Percentiles rank a stretch among this genome's conserved stretches.
Evolutionary conservation across 495 filamentous ascomycete species (phyloP).

Genomic region (Acidiella bohemica): DNA sequence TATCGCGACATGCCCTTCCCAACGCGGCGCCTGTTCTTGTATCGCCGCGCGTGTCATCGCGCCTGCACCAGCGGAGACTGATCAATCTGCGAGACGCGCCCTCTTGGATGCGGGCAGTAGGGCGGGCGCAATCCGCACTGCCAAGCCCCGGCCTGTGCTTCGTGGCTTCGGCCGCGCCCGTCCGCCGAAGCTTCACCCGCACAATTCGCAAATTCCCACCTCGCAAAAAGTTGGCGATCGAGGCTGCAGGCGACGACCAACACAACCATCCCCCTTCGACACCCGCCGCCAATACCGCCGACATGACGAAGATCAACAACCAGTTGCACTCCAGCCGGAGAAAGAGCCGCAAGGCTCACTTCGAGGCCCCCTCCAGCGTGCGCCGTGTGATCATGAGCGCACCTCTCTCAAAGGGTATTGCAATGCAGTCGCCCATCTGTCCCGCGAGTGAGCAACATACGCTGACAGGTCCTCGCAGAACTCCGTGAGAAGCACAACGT

Average conservation of each 20-base stretch:
- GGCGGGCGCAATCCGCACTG: no score
- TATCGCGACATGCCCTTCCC: constrained; percentile 17
- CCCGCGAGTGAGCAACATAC: neutral
- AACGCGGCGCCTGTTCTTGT: no score
- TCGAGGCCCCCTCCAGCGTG: constrained; percentile 76
- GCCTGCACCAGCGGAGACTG: no score
- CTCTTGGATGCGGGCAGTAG: no score
- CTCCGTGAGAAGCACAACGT: constrained; percentile 92
- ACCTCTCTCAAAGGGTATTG: constrained; percentile 57
- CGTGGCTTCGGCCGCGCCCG: no score
- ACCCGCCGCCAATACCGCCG: constrained; percentile 10
- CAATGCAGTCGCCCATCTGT: no score
- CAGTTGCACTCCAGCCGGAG: constrained; percentile 68
- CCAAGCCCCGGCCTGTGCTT: no score
- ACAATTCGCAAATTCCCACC: neutral
- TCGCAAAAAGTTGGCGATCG: neutral
- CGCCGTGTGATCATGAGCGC: constrained; percentile 91
- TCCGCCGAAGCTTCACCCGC: no score
- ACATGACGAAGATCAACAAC: constrained; percentile 46
- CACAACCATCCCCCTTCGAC: constrained; percentile 10
- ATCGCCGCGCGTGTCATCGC: no score
- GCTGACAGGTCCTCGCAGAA: constrained; percentile 34
- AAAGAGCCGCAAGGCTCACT: constrained; percentile 97
- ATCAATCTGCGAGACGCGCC: no score
- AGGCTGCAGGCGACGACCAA: neutral